Percentiles rank a stretch among this genome's conserved stretches.
Conservation (phyloP, 805 yeast species). For the Hanseniaspora occidentalis region DNA sequence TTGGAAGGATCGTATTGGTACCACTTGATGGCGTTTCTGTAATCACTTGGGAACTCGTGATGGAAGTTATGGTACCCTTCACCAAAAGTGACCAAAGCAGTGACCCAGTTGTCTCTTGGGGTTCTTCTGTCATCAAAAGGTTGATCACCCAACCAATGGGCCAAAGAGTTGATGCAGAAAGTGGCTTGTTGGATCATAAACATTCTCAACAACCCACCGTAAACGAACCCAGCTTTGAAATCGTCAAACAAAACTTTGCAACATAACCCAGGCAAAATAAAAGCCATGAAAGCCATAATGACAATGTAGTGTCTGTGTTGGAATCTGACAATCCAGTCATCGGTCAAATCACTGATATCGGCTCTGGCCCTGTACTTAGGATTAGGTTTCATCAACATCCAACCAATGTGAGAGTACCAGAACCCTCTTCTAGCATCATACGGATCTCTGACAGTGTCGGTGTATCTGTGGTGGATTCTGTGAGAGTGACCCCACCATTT, state of each 20-base stretch:
- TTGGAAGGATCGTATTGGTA: conserved; percentile 82
- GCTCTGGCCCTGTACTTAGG: conserved; percentile 76
- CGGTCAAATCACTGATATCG: conserved; percentile 64
- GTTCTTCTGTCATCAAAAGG: conserved; percentile 83
- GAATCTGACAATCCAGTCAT: conserved; percentile 67
- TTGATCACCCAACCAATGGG: conserved; percentile 78
- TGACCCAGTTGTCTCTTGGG: conserved; percentile 70
- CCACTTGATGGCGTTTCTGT: conserved; percentile 80
- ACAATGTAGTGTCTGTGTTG: conserved; percentile 69
- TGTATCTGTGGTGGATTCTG: conserved; percentile 77
- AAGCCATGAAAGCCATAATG: conserved; percentile 49
- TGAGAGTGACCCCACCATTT: conserved; percentile 87
- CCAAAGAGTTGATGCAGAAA: conserved; percentile 75
- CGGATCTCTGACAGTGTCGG: conserved; percentile 75
- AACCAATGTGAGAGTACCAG: conserved; percentile 77
- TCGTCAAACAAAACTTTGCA: conserved; percentile 48
- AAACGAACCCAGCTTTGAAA: conserved; percentile 60
- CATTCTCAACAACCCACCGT: conserved; percentile 62
- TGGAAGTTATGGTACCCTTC: conserved; percentile 88
- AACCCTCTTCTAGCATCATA: conserved; percentile 76
- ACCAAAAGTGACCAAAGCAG: conserved; percentile 77
- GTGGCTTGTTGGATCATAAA: conserved; percentile 72
- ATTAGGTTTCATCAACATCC: conserved; percentile 74
- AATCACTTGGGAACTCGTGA: conserved; percentile 82
- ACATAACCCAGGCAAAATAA: conserved; percentile 46